Conservation (phyloP, 2,329 filamentous ascomycete species). For the Exophiala bonariae region DNA sequence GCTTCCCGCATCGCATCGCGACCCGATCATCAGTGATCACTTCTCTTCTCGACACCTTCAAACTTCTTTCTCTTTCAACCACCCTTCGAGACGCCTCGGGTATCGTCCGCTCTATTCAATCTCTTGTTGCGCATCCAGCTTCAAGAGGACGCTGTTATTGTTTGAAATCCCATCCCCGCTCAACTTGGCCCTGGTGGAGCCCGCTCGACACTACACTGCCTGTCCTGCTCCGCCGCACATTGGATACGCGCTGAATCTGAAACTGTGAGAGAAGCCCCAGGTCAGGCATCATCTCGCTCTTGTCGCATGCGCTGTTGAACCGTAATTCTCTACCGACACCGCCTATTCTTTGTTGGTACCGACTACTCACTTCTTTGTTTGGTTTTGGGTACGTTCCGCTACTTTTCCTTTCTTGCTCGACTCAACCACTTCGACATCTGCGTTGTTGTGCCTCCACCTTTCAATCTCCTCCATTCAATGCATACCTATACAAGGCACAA, state of each 20-base stretch:
- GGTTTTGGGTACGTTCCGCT: slow-evolving; percentile 16
- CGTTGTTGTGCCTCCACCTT: background rate
- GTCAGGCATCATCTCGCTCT: slow-evolving; percentile 14
- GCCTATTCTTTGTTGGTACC: background rate
- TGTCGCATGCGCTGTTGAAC: slow-evolving; percentile 20
- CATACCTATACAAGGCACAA: slow-evolving; percentile 10
- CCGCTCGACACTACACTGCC: slow-evolving; percentile 8
- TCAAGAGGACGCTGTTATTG: slow-evolving; percentile 9
- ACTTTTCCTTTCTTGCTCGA: slow-evolving; percentile 5
- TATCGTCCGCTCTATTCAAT: too few relatives aligned
- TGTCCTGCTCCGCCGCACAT: slow-evolving; percentile 23
- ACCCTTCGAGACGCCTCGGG: too few relatives aligned
- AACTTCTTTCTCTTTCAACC: too few relatives aligned
- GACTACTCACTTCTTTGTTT: slow-evolving; percentile 17
- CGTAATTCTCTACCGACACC: slow-evolving; percentile 4
- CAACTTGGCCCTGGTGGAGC: slow-evolving; percentile 17
- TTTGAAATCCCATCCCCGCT: slow-evolving; percentile 4
- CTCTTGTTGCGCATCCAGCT: background rate
- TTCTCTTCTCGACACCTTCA: too few relatives aligned
- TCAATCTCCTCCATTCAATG: slow-evolving; percentile 7
- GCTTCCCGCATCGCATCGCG: slow-evolving; percentile 1
- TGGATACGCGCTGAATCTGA: slow-evolving; percentile 27
- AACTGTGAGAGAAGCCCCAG: slow-evolving; percentile 18
- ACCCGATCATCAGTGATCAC: background rate
- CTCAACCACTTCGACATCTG: background rate